Evolutionary conservation across 2,329 filamentous ascomycete genomes (phyloP).

Genomic region (Alternaria panax): DNA sequence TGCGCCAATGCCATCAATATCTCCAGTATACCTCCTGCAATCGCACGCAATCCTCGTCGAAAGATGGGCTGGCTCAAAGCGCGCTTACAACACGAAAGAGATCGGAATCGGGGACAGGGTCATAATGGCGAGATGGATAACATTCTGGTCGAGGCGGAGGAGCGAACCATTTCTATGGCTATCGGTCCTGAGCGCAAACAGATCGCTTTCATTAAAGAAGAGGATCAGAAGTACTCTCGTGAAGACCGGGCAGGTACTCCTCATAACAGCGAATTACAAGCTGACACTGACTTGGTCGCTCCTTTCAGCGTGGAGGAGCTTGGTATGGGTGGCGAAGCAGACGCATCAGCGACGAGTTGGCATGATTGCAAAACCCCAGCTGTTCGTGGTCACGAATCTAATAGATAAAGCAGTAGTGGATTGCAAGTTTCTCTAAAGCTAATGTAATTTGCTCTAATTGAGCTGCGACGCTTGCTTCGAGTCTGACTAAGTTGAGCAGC

Average conservation of each 20-base stretch:
- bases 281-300: slow-evolving; percentile 22
- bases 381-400: not conserved
- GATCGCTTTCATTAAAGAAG: slow-evolving; percentile 30
- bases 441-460: no score
- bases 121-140: not conserved
- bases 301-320: slow-evolving; percentile 17
- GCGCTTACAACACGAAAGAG: slow-evolving; percentile 21
- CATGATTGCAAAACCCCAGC: not conserved
- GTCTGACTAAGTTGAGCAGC: no score
- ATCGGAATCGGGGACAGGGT: not conserved
- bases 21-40: not conserved
- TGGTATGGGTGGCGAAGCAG: slow-evolving; percentile 3
- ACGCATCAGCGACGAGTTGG: not conserved
- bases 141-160: not conserved
- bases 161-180: not conserved
- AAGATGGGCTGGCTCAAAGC: slow-evolving; percentile 23
- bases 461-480: no score
- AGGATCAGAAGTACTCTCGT: slow-evolving; percentile 24
- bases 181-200: slow-evolving; percentile 28
- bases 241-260: slow-evolving; percentile 31
- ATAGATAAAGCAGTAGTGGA: not conserved
- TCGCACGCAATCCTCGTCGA: slow-evolving; percentile 12
- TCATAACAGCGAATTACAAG: slow-evolving; percentile 32
- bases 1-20: not conserved
- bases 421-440: not conserved